phyloP scores from a whole-genome alignment of 2,329 filamentous ascomycete species.

The Sporothrix euskadiensis region DNA sequence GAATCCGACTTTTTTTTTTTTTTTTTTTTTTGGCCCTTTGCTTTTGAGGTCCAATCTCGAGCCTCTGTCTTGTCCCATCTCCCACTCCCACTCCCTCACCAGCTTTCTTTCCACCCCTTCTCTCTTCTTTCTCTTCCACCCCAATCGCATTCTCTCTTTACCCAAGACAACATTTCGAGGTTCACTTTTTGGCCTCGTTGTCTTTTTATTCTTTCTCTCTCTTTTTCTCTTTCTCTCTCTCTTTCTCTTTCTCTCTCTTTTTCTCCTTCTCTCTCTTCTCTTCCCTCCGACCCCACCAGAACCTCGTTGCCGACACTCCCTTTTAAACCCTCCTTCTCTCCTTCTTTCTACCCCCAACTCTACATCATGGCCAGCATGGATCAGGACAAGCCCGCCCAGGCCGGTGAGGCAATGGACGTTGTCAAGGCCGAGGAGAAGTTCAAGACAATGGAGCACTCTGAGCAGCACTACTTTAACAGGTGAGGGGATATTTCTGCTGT shows the following conservation, averaged over 20 bases:
- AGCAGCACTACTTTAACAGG: constrained; percentile 99
- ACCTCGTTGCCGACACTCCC: background rate
- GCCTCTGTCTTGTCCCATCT: background rate
- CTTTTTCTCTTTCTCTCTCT: background rate
- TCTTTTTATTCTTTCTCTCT: background rate
- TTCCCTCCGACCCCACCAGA: background rate
- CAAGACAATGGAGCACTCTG: constrained; percentile 81
- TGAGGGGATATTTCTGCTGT: constrained; percentile 43
- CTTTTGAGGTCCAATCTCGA: constrained; percentile 3
- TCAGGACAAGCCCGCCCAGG: constrained; percentile 14
- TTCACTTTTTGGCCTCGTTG: background rate
- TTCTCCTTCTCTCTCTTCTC: background rate
- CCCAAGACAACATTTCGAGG: background rate
- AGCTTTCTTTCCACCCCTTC: background rate
- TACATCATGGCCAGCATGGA: constrained; percentile 11
- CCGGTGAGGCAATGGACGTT: constrained; percentile 55
- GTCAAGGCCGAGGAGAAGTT: constrained; percentile 63
- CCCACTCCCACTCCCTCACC: background rate
- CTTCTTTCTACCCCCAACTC: background rate
- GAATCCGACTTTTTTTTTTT: constrained; percentile 24
- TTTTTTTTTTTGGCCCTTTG: background rate
- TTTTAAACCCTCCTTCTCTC: background rate
- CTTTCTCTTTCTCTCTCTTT: constrained; percentile 3
- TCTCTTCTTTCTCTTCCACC: background rate
- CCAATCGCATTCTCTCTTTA: background rate